Base-by-base conservation (phyloP, 495 filamentous ascomycete species). In the Tuber borchii region DNA sequence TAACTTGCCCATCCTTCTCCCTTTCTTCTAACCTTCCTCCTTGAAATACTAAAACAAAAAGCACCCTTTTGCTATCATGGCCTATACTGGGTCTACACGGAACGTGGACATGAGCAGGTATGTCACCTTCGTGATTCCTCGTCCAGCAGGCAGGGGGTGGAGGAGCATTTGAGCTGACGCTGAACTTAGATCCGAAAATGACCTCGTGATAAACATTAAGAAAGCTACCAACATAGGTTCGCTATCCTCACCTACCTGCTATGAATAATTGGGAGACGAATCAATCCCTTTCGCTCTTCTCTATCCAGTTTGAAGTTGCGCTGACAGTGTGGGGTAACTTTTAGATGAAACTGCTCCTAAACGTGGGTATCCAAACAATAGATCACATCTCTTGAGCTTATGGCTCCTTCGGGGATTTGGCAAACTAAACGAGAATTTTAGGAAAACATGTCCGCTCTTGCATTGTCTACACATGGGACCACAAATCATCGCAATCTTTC, bases 401-500 rank as follows among this genome's bases (percentile, higher is more conserved):
- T 3, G 10, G 70, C 74, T 75, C 72, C 51, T 39, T 5, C 46
- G 22, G 26, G 56, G n/a, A 46, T 51, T 69, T 20, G 72, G 56
- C 44, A 40, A 61, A 31, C 48, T 75, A 43, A 79, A 46, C 37
- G 68, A 34, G 42, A 43, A 40, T 69, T 72, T 70, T 77, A 91
- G 90, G 91, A 78, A 99, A 99, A 85, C 95, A 99, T 93, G 95
- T 99, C 76, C 91, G 95, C 76, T 93, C 92, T 82, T 97, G 93
- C 83, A 99, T 99, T 84, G 94, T 99, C 68, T 98, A 99, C 84
- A 98, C 95, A 74, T 99, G 95, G 95, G 95, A 99, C 86, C 94
- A 98, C 87, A 97, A 97, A 86, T 96, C 93, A 77, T 97, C 95
- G 65, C 87, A 90, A 80, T 93, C 93, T 81, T 99, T 99, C 86